Evolutionary conservation across 352 stramenopile species (phyloP).

Genomic region (Phytophthora europaea): DNA sequence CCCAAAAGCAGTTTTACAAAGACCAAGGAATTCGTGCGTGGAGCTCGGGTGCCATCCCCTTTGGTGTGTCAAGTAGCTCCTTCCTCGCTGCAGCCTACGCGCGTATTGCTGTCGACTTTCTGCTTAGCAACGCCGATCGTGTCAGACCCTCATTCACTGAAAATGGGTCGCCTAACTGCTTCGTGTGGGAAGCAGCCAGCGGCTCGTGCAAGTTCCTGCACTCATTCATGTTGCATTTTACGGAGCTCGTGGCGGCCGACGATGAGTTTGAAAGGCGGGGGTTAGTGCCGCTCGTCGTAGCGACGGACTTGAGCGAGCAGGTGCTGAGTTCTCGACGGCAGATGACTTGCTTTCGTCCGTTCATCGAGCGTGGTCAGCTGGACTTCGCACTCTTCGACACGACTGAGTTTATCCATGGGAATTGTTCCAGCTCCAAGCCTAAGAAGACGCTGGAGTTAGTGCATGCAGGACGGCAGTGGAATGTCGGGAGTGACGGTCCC

Average conservation of each 20-base stretch:
- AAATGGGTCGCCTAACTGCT: constrained; percentile 62
- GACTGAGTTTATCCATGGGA: constrained; percentile 45
- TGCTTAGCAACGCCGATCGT: constrained; percentile 36
- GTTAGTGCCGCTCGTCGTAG: constrained; percentile 68
- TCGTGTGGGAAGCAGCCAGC: constrained; percentile 86
- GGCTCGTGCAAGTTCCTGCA: constrained; percentile 88
- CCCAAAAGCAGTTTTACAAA: constrained; percentile 86
- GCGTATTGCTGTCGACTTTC: constrained; percentile 58
- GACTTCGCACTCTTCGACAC: constrained; percentile 85
- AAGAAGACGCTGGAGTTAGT: constrained; percentile 48
- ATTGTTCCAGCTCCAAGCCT: neutral
- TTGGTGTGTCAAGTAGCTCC: constrained; percentile 83
- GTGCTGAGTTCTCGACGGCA: constrained; percentile 69
- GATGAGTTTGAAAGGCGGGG: constrained; percentile 37
- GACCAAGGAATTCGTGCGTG: constrained; percentile 79
- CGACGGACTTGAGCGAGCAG: constrained; percentile 77
- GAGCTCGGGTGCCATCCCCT: constrained; percentile 78
- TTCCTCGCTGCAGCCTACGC: constrained; percentile 79
- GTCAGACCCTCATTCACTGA: constrained; percentile 10
- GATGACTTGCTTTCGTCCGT: constrained; percentile 71
- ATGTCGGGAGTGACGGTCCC: constrained; percentile 55
- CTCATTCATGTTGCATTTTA: constrained; percentile 77
- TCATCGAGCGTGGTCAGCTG: constrained; percentile 48
- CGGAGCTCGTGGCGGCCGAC: constrained; percentile 41
- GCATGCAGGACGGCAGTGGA: constrained; percentile 40